phyloP scores from a whole-genome alignment of 148 eudicot species.

The Camellia sinensis region DNA sequence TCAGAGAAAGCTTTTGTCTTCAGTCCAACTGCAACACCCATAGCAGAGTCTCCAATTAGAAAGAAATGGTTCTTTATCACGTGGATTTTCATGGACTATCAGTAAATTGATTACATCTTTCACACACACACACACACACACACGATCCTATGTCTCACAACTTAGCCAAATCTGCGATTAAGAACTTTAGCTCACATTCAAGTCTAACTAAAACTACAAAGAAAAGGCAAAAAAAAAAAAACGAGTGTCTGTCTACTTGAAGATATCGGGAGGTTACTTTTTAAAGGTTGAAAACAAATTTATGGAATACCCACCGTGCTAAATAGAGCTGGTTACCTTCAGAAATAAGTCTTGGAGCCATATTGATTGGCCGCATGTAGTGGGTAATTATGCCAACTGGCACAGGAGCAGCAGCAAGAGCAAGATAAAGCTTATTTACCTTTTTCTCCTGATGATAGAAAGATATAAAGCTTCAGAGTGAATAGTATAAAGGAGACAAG shows the following conservation, averaged over 20 bases:
- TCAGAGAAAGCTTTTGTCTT: background rate
- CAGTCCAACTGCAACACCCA: background rate
- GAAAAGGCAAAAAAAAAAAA: too few relatives aligned
- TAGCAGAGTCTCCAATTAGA: background rate
- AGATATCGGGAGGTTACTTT: background rate
- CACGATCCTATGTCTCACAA: background rate
- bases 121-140: background rate
- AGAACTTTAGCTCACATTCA: background rate
- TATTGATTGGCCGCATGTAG: slow-evolving; percentile 76
- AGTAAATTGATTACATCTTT: background rate
- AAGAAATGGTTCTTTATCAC: background rate
- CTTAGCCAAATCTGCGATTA: background rate
- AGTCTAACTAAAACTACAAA: background rate
- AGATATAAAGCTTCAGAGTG: slow-evolving; percentile 4
- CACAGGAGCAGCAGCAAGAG: slow-evolving; percentile 86
- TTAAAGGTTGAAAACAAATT: background rate
- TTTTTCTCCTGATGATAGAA: slow-evolving; percentile 60
- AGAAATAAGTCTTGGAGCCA: slow-evolving; percentile 80
- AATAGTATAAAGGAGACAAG: slow-evolving; percentile 2
- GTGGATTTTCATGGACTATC: background rate
- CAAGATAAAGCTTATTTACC: slow-evolving; percentile 92
- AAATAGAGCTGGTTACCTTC: slow-evolving; percentile 50
- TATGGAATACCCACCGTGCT: background rate
- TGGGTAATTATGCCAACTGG: slow-evolving; percentile 74
- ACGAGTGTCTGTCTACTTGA: background rate